Evolutionary conservation across 257 asterid genomes (phyloP).

Genomic region (Nicotiana benthamiana): DNA sequence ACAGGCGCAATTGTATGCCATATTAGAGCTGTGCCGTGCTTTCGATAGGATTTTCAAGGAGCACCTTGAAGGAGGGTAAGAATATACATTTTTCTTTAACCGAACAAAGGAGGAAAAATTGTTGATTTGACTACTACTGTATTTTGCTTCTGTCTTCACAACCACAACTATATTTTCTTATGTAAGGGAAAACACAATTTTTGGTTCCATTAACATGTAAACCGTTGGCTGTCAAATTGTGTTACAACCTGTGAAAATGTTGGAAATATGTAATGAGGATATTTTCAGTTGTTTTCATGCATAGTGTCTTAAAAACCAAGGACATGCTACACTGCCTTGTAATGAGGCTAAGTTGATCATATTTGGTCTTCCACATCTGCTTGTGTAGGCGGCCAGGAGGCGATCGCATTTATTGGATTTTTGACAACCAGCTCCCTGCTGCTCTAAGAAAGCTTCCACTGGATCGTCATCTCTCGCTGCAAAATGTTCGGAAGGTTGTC

Average conservation of each 20-base stretch:
- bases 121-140: neutral
- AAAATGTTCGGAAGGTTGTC: slow-evolving; percentile 34
- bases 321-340: neutral
- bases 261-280: neutral
- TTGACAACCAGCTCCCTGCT: slow-evolving; percentile 40
- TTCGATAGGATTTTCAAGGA: slow-evolving; percentile 39
- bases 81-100: neutral
- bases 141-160: neutral
- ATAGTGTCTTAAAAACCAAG: neutral
- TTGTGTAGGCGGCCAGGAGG: slow-evolving; percentile 37
- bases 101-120: neutral
- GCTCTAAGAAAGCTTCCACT: slow-evolving; percentile 39
- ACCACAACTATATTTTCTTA: neutral
- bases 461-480: slow-evolving; percentile 32
- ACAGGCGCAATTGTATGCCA: slow-evolving; percentile 33
- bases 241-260: neutral
- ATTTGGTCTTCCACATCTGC: neutral
- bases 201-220: neutral
- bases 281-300: neutral
- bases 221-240: neutral
- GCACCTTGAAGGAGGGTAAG: slow-evolving; percentile 51
- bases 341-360: neutral
- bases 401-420: slow-evolving; percentile 33
- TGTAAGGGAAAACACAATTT: neutral
- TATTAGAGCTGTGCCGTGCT: slow-evolving; percentile 42